A percentile compares a stretch with the other conserved stretches of the same genome.
Conservation (phyloP, 345 rosid genomes). For the Luvunga scandens region DNA sequence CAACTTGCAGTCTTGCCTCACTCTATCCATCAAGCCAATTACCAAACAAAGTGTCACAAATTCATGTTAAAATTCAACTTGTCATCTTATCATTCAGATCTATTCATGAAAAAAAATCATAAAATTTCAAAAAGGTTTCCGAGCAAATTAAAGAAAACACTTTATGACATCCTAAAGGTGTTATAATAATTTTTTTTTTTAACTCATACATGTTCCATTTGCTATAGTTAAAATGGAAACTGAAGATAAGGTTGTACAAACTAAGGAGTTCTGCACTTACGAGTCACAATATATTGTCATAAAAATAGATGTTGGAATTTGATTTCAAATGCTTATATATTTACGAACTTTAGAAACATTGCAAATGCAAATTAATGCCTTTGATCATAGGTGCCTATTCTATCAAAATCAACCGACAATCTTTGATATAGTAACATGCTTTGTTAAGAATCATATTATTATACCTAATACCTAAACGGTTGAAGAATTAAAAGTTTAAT, state of each 20-base stretch:
- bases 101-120: neutral
- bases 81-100: neutral
- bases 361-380: neutral
- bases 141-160: neutral
- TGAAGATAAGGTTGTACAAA: neutral
- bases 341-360: neutral
- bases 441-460: neutral
- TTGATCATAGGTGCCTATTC: too few species aligned
- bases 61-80: neutral
- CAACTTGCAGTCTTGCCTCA: constrained; percentile 4
- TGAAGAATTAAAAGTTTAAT: neutral
- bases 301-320: too few species aligned
- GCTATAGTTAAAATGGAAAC: neutral
- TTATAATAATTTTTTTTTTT: too few species aligned
- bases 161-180: neutral
- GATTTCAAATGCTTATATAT: too few species aligned
- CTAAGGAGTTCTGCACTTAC: too few species aligned
- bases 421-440: neutral
- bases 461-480: neutral
- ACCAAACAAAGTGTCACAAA: neutral
- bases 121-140: neutral
- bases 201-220: neutral
- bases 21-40: neutral
- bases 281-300: too few species aligned
- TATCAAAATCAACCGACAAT: neutral